A percentile compares a stretch with the other conserved stretches of the same genome.
phyloP scores from a whole-genome alignment of 169 alveolate genomes.

The Eimeria brunetti region DNA sequence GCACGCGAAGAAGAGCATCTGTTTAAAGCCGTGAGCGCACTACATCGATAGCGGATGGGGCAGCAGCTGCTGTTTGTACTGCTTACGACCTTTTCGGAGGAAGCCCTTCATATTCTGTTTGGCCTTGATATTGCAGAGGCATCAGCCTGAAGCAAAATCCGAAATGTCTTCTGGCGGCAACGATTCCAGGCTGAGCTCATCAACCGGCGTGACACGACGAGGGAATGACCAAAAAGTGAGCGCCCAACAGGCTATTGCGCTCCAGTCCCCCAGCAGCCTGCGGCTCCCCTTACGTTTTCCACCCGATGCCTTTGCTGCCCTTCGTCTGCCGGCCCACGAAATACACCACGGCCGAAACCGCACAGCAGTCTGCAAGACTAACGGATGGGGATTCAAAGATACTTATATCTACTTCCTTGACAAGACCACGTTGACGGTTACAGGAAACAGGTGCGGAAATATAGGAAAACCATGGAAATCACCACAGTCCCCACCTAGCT shows the following conservation, averaged over 20 bases:
- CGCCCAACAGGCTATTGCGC: neutral
- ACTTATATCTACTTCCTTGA: constrained; percentile 41
- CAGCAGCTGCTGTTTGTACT: constrained; percentile 21
- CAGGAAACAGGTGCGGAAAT: constrained; percentile 86
- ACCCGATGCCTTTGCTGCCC: constrained; percentile 49
- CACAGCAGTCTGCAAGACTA: constrained; percentile 57
- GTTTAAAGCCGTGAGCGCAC: neutral
- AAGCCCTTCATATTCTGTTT: neutral
- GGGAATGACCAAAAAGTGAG: constrained; percentile 1
- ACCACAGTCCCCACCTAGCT: neutral
- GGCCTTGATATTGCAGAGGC: neutral
- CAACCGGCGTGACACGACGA: neutral
- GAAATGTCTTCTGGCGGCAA: constrained; percentile 9
- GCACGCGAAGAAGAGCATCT: neutral
- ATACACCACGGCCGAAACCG: constrained; percentile 70
- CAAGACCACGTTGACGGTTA: constrained; percentile 64
- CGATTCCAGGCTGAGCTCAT: constrained; percentile 28
- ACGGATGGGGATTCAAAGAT: constrained; percentile 77
- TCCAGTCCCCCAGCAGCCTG: constrained; percentile 64
- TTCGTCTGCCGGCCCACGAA: constrained; percentile 61
- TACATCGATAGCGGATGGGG: neutral
- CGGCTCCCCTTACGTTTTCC: constrained; percentile 56
- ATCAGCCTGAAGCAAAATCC: neutral
- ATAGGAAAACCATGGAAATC: neutral
- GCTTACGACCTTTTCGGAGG: neutral